phyloP scores from a whole-genome alignment of 345 rosid genomes.

The Stellera chamaejasme region DNA sequence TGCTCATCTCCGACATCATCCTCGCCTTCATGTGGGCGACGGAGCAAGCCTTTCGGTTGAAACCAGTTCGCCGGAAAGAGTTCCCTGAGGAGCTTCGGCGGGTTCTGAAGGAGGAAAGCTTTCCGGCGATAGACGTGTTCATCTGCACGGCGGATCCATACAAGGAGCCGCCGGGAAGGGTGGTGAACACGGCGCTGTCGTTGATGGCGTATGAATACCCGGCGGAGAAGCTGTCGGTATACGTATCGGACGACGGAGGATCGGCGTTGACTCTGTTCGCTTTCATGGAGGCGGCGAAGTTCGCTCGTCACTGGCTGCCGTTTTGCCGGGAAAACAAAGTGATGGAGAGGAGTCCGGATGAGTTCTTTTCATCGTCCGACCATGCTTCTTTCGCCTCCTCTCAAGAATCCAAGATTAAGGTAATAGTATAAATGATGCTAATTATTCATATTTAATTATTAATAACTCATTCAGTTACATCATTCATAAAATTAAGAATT shows the following conservation, averaged over 20 bases:
- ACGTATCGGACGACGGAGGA: conserved; percentile 83
- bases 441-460: too few species aligned
- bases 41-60: conserved; percentile 27
- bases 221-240: conserved; percentile 52
- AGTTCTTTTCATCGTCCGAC: conserved; percentile 2
- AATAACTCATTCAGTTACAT: too few species aligned
- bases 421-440: conserved; percentile 1
- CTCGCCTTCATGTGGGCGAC: conserved; percentile 68
- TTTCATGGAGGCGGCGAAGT: conserved; percentile 62
- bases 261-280: conserved; percentile 65
- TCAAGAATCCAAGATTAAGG: conserved; percentile 45
- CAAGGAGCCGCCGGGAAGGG: conserved; percentile 74
- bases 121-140: conserved; percentile 59
- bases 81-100: conserved; percentile 34
- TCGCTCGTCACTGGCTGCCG: conserved; percentile 66
- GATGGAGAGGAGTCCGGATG: conserved; percentile 44
- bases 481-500: too few species aligned
- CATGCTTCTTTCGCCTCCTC: conserved; percentile 3
- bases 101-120: conserved; percentile 21
- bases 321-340: conserved; percentile 43
- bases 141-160: conserved; percentile 88
- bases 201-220: conserved; percentile 82
- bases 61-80: conserved; percentile 34
- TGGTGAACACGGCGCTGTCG: conserved; percentile 68
- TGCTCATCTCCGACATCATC: conserved; percentile 43